A percentile compares a stretch with the other conserved stretches of the same genome.
phyloP scores from a whole-genome alignment of 192 early-diverging fungal genomes.

The Coemansia sp. region DNA sequence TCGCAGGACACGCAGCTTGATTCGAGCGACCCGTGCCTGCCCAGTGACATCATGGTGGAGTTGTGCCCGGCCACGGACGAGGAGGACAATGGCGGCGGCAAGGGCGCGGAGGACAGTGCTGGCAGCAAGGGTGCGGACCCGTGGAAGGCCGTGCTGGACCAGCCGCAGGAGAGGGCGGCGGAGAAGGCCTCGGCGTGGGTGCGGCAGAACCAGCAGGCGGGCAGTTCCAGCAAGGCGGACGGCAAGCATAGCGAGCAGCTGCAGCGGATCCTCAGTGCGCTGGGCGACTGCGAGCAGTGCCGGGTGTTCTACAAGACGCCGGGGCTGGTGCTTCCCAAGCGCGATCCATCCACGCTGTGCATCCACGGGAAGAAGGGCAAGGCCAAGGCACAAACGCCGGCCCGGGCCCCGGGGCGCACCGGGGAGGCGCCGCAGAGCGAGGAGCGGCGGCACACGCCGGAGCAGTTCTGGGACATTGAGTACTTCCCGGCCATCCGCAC shows the following conservation, averaged over 20 bases:
- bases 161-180: constrained; percentile 2
- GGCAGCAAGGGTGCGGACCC: background rate
- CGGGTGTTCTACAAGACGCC: constrained; percentile 33
- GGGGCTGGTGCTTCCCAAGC: constrained; percentile 37
- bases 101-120: background rate
- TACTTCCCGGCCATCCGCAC: constrained; percentile 41
- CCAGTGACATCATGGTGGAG: constrained; percentile 3
- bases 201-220: background rate
- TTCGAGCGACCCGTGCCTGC: constrained; percentile 22
- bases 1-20: constrained; percentile 43
- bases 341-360: constrained; percentile 25
- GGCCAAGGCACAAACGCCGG: constrained; percentile 1
- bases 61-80: constrained; percentile 29
- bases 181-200: constrained; percentile 2
- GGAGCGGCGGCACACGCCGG: constrained; percentile 30
- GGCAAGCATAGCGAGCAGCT: background rate
- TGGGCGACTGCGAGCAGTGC: constrained; percentile 34
- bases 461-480: constrained; percentile 45
- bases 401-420: background rate
- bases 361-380: constrained; percentile 21
- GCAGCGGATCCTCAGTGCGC: constrained; percentile 23
- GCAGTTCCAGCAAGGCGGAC: background rate
- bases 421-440: constrained; percentile 11
- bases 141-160: constrained; percentile 12
- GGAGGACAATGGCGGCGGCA: constrained; percentile 4